Percentiles rank a stretch among this genome's conserved stretches.
phyloP scores from a whole-genome alignment of 805 yeast species.

The Teunomyces aglyptinius region DNA sequence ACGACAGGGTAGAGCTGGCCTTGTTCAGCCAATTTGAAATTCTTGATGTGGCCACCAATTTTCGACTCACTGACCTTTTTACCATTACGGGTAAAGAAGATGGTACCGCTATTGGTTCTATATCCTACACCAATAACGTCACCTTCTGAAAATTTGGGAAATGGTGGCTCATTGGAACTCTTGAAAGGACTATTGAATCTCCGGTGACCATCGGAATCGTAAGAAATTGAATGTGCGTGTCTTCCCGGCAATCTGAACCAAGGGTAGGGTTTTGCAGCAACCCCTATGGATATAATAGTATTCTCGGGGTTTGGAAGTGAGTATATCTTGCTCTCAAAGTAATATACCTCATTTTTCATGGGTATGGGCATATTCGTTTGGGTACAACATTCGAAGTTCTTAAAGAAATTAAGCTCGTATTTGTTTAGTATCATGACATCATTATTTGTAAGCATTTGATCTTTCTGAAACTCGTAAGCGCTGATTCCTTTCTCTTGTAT shows the following conservation, averaged over 20 bases:
- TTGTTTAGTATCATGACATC: constrained; percentile 64
- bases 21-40: constrained; percentile 52
- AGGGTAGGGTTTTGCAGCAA: constrained; percentile 88
- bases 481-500: constrained; percentile 85
- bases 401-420: constrained; percentile 55
- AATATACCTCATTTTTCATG: constrained; percentile 76
- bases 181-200: constrained; percentile 76
- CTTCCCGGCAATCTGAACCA: constrained; percentile 91
- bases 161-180: constrained; percentile 44
- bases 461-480: constrained; percentile 84
- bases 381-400: constrained; percentile 61
- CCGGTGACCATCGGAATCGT: constrained; percentile 81
- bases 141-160: constrained; percentile 68
- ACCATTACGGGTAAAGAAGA: constrained; percentile 94
- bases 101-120: constrained; percentile 74
- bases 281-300: constrained; percentile 68
- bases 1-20: constrained; percentile 77
- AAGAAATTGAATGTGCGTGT: constrained; percentile 79
- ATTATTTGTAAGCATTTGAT: constrained; percentile 52
- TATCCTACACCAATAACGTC: constrained; percentile 94
- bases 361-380: constrained; percentile 88
- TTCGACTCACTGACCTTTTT: constrained; percentile 80
- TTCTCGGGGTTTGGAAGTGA: constrained; percentile 58
- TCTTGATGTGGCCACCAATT: constrained; percentile 74
- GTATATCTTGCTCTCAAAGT: constrained; percentile 84